phyloP scores from a whole-genome alignment of 805 yeast genomes.

The Yamadazyma akitaensis region DNA sequence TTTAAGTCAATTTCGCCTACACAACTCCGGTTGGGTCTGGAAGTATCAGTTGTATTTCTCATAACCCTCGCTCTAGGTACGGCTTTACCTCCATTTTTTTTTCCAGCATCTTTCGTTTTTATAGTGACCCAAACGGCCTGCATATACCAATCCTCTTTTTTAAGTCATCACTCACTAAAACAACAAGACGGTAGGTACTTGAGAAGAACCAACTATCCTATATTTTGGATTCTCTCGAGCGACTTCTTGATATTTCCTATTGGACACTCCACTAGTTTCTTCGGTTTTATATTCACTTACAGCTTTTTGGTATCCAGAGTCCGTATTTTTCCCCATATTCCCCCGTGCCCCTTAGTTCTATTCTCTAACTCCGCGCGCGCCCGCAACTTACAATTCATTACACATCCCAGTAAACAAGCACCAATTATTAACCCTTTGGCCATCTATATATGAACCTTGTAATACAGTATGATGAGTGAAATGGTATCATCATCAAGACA shows the following conservation, averaged over 20 bases:
- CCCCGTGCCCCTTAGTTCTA: neutral
- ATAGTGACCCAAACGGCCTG: neutral
- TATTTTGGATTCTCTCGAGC: too few species aligned
- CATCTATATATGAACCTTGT: neutral
- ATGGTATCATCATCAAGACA: constrained; percentile 8
- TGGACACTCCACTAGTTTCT: neutral
- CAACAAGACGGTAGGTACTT: neutral
- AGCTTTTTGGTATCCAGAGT: too few species aligned
- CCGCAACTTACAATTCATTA: neutral
- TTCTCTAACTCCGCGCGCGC: neutral
- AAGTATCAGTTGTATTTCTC: too few species aligned
- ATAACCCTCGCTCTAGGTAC: neutral
- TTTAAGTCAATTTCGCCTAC: too few species aligned
- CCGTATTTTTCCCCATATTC: neutral
- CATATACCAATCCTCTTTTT: neutral
- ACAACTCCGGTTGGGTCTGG: too few species aligned
- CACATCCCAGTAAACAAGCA: neutral
- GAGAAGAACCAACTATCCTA: neutral
- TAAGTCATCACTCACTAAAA: neutral
- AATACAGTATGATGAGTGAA: constrained; percentile 8
- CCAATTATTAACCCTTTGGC: neutral
- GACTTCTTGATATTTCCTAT: neutral
- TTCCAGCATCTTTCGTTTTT: neutral
- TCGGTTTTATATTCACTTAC: neutral
- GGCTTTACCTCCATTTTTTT: neutral